Conservation (phyloP, 768 basidiomycete species). For the Mycena amicta region DNA sequence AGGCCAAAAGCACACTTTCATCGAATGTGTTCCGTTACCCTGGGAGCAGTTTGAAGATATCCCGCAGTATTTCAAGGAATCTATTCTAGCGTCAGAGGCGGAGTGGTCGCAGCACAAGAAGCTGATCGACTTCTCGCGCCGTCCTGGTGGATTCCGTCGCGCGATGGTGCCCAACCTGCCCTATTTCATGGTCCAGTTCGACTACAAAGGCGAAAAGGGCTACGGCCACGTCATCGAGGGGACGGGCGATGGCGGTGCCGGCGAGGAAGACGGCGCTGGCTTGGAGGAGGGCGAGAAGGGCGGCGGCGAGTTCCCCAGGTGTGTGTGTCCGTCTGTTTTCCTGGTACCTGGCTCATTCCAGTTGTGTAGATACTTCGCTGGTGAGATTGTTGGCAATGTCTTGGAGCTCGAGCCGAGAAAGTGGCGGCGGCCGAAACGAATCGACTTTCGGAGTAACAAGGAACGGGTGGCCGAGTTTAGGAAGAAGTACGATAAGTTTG, state of each 20-base stretch:
- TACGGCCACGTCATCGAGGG: slow-evolving; percentile 99
- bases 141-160: slow-evolving; percentile 91
- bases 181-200: slow-evolving; percentile 99
- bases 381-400: slow-evolving; percentile 91
- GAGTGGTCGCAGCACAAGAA: slow-evolving; percentile 99
- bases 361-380: slow-evolving; percentile 80
- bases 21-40: slow-evolving; percentile 92
- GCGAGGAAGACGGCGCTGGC: slow-evolving; percentile 35
- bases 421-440: slow-evolving; percentile 79
- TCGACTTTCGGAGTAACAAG: slow-evolving; percentile 72
- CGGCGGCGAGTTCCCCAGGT: slow-evolving; percentile 90
- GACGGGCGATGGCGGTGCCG: slow-evolving; percentile 60
- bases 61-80: slow-evolving; percentile 97
- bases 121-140: slow-evolving; percentile 87
- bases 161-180: slow-evolving; percentile 96
- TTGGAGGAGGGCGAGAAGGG: slow-evolving; percentile 88
- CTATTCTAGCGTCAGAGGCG: slow-evolving; percentile 86
- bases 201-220: slow-evolving; percentile 96
- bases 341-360: slow-evolving; percentile 5
- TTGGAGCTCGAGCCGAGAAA: slow-evolving; percentile 83
- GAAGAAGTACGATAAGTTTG: slow-evolving; percentile 74
- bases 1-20: slow-evolving; percentile 87
- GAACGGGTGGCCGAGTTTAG: slow-evolving; percentile 72
- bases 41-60: slow-evolving; percentile 86
- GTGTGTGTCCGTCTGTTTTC: slow-evolving; percentile 25